Evolutionary conservation across 164 flowering plant species (phyloP), one percentile per base, ranked within the genome.

Genomic region (Warburgia ugandensis): DNA sequence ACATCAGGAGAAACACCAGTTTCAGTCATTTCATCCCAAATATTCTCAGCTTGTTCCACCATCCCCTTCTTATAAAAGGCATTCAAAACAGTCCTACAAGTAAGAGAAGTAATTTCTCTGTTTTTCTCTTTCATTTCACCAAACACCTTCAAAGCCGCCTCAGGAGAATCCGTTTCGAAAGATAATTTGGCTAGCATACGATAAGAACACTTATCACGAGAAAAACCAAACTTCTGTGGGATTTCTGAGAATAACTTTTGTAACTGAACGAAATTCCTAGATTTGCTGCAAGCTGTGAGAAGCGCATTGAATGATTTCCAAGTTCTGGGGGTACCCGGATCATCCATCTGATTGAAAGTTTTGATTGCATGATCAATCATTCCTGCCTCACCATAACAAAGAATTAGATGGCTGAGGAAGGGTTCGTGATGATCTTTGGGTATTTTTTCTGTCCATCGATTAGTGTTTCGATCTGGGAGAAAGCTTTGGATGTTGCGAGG

Each of bases 311-410:
- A 86, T 14, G 97, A 83, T 13, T 73, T 7, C 0, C 59, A 46
- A 1, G 92, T 68, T 38, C 92, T 64, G 0, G 77, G 83, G 5
- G 84, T 73, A 35, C 86, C 84, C 2, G 79, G 53, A 45, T 69
- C 72, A 0, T 77, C 79, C 37, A 52, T 39, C 25, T 52, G 46
- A 2, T 40, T 46, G 60, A 62, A 86, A 1, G 84, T 76, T 17
- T 50, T 60, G 58, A 77, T 44, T 3, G 94, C 95, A 22, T 80
- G 86, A 39, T 83, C 81, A 37, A 73, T 68, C 97, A 89, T 89
- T 8, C 90, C 87, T 6, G 80, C 95, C 3, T 42, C 48, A 11
- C 95, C 94, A 58, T 86, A 89, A 29, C 86, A 78, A 29, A 77
- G 66, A 43, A 86, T 80, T 30, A 83, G 57, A 21, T 77, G 60